Evolutionary conservation across 306 rosid species (phyloP).

Genomic region (Glycine tomentella): DNA sequence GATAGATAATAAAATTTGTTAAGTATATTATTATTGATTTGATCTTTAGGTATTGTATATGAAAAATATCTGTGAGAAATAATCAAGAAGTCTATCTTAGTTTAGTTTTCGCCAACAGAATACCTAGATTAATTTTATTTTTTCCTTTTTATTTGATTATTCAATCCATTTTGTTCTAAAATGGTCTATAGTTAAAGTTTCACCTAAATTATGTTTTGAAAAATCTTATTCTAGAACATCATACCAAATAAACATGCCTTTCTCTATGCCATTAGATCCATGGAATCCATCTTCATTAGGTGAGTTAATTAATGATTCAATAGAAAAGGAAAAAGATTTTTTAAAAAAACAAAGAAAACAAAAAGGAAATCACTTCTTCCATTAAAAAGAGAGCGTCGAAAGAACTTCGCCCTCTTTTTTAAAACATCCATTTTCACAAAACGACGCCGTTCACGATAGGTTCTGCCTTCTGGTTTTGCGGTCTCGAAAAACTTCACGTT

Average conservation of each 20-base stretch:
- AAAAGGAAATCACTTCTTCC: background rate
- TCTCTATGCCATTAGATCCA: background rate
- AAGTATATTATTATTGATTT: no score
- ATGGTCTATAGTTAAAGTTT: background rate
- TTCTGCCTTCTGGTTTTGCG: background rate
- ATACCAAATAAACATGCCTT: background rate
- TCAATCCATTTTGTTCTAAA: background rate
- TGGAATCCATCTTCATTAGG: background rate
- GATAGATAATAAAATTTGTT: no score
- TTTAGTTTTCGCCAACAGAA: no score
- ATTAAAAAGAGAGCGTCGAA: background rate
- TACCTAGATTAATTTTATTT: no score
- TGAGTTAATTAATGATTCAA: background rate
- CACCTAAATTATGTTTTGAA: background rate
- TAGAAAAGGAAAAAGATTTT: background rate
- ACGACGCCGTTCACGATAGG: constrained; percentile 54
- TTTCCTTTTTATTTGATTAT: no score
- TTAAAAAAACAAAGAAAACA: background rate
- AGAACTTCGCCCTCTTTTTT: background rate
- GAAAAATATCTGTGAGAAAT: no score
- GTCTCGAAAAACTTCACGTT: constrained; percentile 52
- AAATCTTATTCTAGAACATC: background rate
- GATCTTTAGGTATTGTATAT: no score
- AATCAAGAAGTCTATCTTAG: no score
- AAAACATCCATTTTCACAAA: background rate